These are phyloP conservation scores for Rhodamnia rubescens DNA, from an alignment of 345 rosid genomes.

Conservation along the genomic window DNA sequence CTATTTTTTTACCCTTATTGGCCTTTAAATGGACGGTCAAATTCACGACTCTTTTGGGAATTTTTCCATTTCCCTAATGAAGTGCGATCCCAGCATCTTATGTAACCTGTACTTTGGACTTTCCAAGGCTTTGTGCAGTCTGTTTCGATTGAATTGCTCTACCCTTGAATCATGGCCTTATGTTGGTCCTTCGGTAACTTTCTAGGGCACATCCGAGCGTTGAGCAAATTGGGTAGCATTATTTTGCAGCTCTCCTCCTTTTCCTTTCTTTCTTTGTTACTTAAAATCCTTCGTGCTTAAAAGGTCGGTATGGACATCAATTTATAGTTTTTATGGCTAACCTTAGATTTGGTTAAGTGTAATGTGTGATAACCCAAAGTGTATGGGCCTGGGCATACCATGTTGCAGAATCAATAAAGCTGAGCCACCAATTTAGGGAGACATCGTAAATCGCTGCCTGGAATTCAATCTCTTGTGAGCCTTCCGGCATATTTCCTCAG, in stretches of 20 bases:
- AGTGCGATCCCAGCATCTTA: neutral
- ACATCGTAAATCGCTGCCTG: neutral
- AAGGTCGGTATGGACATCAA: neutral
- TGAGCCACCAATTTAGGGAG: neutral
- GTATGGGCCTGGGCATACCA: neutral
- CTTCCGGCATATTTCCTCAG: too few species aligned
- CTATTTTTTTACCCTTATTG: slow-evolving; percentile 8
- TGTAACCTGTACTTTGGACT: neutral
- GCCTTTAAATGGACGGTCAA: slow-evolving; percentile 9
- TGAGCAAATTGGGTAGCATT: neutral
- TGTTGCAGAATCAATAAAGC: neutral
- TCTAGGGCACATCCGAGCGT: neutral
- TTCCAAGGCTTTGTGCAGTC: neutral
- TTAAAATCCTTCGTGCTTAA: neutral
- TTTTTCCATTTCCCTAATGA: slow-evolving; percentile 3
- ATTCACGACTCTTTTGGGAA: slow-evolving; percentile 7
- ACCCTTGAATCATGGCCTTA: neutral
- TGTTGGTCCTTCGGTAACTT: neutral
- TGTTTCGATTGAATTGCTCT: neutral
- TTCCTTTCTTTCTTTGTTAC: neutral
- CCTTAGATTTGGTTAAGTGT: neutral
- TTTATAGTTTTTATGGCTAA: neutral
- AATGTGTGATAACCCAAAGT: neutral
- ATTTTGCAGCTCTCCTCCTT: neutral
- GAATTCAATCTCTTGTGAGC: neutral